Percentiles rank a stretch among this genome's conserved stretches.
Evolutionary conservation across 1,139 yeast species (phyloP).

Genomic region (Geotrichum macrosporum): DNA sequence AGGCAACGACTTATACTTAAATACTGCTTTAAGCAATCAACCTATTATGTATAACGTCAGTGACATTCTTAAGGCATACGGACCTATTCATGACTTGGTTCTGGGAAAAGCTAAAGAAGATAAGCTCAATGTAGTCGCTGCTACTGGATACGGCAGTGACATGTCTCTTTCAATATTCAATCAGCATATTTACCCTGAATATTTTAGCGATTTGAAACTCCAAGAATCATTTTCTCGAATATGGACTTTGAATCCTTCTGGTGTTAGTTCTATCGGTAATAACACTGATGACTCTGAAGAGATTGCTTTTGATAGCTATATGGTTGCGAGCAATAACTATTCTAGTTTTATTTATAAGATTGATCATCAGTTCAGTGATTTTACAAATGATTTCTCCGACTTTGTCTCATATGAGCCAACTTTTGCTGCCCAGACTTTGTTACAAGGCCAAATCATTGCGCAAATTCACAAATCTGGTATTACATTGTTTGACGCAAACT

Average conservation of each 20-base stretch:
- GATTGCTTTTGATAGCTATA: conserved; percentile 47
- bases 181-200: conserved; percentile 68
- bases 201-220: conserved; percentile 74
- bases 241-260: conserved; percentile 37
- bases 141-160: conserved; percentile 59
- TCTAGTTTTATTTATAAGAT: conserved; percentile 61
- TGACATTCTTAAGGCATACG: conserved; percentile 61
- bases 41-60: conserved; percentile 34
- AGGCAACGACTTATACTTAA: conserved; percentile 11
- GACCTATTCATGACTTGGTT: conserved; percentile 70
- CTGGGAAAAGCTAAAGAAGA: conserved; percentile 61
- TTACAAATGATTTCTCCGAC: conserved; percentile 48
- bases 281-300: conserved; percentile 9
- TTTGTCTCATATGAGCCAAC: conserved; percentile 65
- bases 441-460: conserved; percentile 57
- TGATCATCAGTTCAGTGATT: conserved; percentile 59
- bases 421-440: conserved; percentile 59
- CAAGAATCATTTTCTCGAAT: conserved; percentile 22
- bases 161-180: conserved; percentile 61
- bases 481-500: conserved; percentile 59
- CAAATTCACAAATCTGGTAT: conserved; percentile 72
- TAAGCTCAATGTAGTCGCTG: conserved; percentile 56
- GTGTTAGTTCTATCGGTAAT: conserved; percentile 14
- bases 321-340: conserved; percentile 54
- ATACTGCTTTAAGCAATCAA: conserved; percentile 15